Evolutionary conservation across 208 protist species (phyloP), one percentile per base, ranked within the genome.

Genomic region (Wallacemonas sp.): DNA sequence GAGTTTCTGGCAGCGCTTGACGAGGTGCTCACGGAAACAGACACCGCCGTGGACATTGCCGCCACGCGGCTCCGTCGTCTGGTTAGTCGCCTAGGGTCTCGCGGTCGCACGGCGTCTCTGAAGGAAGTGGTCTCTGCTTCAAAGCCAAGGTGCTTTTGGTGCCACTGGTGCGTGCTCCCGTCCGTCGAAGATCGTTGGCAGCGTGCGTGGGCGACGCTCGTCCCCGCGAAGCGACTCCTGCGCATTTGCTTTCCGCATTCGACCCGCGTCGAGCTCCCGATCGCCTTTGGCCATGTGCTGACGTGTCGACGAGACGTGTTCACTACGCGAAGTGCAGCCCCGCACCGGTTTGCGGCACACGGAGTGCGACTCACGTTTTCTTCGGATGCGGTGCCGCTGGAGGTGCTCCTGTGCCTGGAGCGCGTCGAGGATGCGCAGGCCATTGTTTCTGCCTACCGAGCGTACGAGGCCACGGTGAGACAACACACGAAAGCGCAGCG

Each of bases 351-450:
- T 60, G 73, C 76, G 15, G 67, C 71, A 42, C 75, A 89, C 65
- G 83, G 82, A 10, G 45, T 92, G 1, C 55, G 66, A 3, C 52
- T 92, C 24, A 69, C 74, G 27, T 44, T 92, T 30, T 73, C 78
- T 12, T 34, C 33, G 0, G 79, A 57, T 13, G 39, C 66, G 2
- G 59, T 75, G 13, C 73, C 82, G 37, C 32, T 92, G 63, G 37
- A 73, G 19, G 44, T 92, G 6, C 48, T 79, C 0, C 37, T 92
- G 27, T 92, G 80, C 59, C 53, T 73, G 1, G 80, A 89, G 52
- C 12, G 34, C 6, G 19, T 44, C 0, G 54, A 75, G 15, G 59
- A 73, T 29, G 62, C 75, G 3, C 60, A 83, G 42, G 65, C 55
- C 1, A 65, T 92, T 12, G 66, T 86, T 0, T 13, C 46, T 2